Base-by-base conservation (phyloP, 1,284 basidiomycete species). In the Trametes versicolor region DNA sequence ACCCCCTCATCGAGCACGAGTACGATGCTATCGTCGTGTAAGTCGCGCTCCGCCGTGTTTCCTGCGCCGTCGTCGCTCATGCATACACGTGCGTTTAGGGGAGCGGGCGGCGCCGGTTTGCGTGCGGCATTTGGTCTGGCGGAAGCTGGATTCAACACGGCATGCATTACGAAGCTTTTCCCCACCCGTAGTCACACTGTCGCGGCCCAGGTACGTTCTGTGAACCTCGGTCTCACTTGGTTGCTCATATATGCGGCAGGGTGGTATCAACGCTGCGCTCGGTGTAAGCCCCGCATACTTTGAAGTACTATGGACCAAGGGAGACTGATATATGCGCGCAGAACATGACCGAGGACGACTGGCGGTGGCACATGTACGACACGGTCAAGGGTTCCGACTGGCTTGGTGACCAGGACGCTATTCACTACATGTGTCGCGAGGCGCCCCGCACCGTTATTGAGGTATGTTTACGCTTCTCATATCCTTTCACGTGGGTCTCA, bases 281-380 rank as follows among this genome's bases (percentile, higher is more conserved):
- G 98, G 97, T 67, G 93, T 94, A 79, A 75, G 90, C 83, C n/a
- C 1, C 12, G 49, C 39, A 50, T 29, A 4, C 9, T 45, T 60
- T n/a, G n/a, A 32, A 10, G 32, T 43, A 43, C 47, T 60, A 45
- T 10, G 49, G 29, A 10, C 2, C 10, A 3, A 12, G 39, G 58
- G 51, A 41, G 63, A 37, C 48, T 60, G 57, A 67, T 55, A 59
- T 67, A 32, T 67, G n/a, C 59, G 50, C 53, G n/a, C 75, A 94
- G 91, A 99, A 99, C 85, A 97, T 98, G 95, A 97, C 96, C 15
- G 96, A 98, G 81, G 96, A 98, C 77, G 96, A 98, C 79, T 99
- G 97, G 97, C 85, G 98, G 81, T 99, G 98, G 98, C 97, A 99
- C 80, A 98, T 99, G 95, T 97, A 97, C 80, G 97, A 99, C 82